phyloP scores from a whole-genome alignment of 305 asterid species.

The Solanum hybrid region DNA sequence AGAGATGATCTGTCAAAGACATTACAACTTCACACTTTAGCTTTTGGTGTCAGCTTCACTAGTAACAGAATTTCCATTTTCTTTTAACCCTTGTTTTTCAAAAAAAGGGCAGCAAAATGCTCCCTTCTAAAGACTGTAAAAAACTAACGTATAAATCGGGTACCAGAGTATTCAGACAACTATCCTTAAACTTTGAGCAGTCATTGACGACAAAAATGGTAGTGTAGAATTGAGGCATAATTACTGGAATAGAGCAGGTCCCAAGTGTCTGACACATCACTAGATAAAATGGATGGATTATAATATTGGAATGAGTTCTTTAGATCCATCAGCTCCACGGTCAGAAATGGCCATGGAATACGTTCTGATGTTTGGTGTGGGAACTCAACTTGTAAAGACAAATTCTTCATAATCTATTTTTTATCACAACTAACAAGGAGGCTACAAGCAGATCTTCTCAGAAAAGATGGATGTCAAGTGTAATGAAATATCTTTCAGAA shows the following conservation, averaged over 20 bases:
- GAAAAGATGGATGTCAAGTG: neutral
- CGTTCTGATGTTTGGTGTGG: neutral
- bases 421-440: neutral
- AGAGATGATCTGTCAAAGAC: neutral
- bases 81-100: neutral
- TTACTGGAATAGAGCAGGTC: neutral
- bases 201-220: neutral
- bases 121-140: neutral
- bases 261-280: neutral
- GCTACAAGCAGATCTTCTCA: neutral
- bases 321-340: neutral
- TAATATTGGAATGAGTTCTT: neutral
- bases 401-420: neutral
- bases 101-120: neutral
- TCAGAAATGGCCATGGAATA: neutral
- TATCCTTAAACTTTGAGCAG: neutral
- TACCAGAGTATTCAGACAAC: neutral
- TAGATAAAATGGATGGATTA: neutral
- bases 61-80: too few relatives aligned
- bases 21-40: neutral
- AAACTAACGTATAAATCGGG: neutral
- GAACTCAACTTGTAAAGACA: neutral
- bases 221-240: neutral
- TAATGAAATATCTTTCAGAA: neutral
- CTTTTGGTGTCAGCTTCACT: too few relatives aligned